phyloP scores from a whole-genome alignment of 495 filamentous ascomycete genomes.

The Margaritispora aquatica region DNA sequence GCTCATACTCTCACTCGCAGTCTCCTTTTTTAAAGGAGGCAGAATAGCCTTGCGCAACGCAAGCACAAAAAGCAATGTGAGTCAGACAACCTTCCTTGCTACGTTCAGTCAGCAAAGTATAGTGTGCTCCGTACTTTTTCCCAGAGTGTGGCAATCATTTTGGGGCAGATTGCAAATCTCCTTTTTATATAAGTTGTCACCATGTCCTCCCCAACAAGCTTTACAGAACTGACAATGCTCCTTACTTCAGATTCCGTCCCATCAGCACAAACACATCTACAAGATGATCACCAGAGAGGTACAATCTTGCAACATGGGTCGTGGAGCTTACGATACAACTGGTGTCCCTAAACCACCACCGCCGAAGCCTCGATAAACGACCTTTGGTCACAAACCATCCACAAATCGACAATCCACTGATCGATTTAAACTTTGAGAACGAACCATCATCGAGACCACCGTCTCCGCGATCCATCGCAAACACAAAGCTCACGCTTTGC shows the following conservation, averaged over 20 bases:
- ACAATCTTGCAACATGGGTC: conserved; percentile 43
- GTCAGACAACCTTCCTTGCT: conserved; percentile 7
- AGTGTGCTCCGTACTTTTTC: neutral
- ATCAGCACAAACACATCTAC: neutral
- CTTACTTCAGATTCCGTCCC: conserved; percentile 6
- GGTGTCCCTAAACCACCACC: conserved; percentile 48
- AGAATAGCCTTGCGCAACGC: conserved; percentile 15
- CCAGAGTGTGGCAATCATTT: neutral
- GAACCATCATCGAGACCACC: neutral
- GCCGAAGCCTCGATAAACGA: conserved; percentile 40
- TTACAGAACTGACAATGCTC: neutral
- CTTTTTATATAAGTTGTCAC: neutral
- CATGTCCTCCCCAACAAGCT: neutral
- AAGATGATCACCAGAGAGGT: conserved; percentile 42
- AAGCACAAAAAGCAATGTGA: conserved; percentile 18
- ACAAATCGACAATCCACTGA: conserved; percentile 6
- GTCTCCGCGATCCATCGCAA: neutral
- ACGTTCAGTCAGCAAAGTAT: neutral
- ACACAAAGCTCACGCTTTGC: conserved; percentile 1
- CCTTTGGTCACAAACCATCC: neutral
- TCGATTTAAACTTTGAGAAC: conserved; percentile 1
- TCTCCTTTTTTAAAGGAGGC: conserved; percentile 7
- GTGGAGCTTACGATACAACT: conserved; percentile 52
- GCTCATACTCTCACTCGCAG: neutral
- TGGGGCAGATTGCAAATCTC: conserved; percentile 3